Evolutionary conservation across 2,329 filamentous ascomycete species (phyloP).

Genomic region (Arthrobotrys megalospora): DNA sequence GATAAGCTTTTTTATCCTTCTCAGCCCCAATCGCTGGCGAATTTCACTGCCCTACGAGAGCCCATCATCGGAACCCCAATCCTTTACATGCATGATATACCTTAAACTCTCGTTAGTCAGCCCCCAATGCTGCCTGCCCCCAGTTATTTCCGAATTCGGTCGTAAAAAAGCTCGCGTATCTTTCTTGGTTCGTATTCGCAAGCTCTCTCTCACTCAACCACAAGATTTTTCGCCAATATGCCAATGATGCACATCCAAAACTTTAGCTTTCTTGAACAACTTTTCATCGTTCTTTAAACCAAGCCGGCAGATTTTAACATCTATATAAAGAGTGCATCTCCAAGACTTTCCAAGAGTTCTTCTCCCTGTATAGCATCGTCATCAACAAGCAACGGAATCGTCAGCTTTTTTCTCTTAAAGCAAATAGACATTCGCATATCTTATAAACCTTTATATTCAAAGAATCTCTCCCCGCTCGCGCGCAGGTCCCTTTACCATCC

Average conservation of each 20-base stretch:
- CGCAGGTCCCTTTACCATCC: no score
- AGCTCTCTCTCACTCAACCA: slow-evolving; percentile 2
- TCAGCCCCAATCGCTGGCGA: slow-evolving; percentile 7
- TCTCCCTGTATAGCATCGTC: no score
- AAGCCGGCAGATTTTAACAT: no score
- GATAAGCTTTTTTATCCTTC: neutral
- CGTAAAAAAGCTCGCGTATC: slow-evolving; percentile 23
- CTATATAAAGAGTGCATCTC: no score
- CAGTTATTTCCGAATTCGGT: slow-evolving; percentile 49
- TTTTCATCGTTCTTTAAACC: no score
- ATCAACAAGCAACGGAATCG: no score
- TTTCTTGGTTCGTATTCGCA: slow-evolving; percentile 21
- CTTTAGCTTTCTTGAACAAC: no score
- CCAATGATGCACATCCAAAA: neutral
- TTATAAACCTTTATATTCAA: no score
- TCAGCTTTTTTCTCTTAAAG: no score
- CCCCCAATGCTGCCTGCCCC: neutral
- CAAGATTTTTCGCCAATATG: neutral
- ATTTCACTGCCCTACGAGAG: neutral
- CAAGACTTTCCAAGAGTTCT: no score
- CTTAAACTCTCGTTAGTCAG: slow-evolving; percentile 18
- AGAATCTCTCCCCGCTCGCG: no score
- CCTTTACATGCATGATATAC: neutral
- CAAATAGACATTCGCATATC: no score
- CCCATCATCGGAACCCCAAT: neutral